Evolutionary conservation across 2,329 filamentous ascomycete species (phyloP).

Genomic region (Bipolaris sorokiniana): DNA sequence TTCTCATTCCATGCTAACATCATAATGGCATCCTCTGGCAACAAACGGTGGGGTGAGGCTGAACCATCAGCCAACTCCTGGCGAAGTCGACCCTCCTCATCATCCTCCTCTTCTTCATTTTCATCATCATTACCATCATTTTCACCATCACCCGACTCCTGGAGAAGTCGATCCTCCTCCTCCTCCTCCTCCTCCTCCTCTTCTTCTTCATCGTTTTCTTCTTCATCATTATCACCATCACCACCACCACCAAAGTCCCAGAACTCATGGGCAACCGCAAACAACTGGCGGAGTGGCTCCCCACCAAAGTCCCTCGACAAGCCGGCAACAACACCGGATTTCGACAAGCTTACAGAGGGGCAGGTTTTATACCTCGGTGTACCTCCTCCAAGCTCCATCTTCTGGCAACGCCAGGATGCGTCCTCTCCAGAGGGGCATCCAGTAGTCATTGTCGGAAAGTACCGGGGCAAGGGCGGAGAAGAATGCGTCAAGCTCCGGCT

Average conservation of each 20-base stretch:
- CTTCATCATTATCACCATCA: slow-evolving; percentile 1
- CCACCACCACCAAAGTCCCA: slow-evolving; percentile 2
- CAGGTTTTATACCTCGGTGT: slow-evolving; percentile 10
- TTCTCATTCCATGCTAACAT: slow-evolving; percentile 1
- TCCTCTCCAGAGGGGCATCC: slow-evolving; percentile 9
- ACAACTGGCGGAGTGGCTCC: slow-evolving; percentile 7
- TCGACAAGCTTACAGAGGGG: slow-evolving; percentile 4
- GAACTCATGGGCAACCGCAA: background rate
- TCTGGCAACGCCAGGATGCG: background rate
- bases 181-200: slow-evolving; percentile 1
- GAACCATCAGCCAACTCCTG: background rate
- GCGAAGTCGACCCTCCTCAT: background rate
- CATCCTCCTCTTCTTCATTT: background rate
- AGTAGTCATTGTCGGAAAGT: slow-evolving; percentile 18
- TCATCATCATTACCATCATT: background rate
- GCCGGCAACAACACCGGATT: slow-evolving; percentile 2
- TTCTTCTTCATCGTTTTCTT: background rate
- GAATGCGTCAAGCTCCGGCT: slow-evolving; percentile 16
- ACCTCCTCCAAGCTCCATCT: slow-evolving; percentile 1
- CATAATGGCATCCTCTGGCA: slow-evolving; percentile 4
- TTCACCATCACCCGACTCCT: background rate
- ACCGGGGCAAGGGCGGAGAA: background rate
- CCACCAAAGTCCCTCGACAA: slow-evolving; percentile 1
- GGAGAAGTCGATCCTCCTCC: background rate
- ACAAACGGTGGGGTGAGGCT: background rate